phyloP scores from a whole-genome alignment of 1,139 yeast genomes.

The Arxiozyma bovina region DNA sequence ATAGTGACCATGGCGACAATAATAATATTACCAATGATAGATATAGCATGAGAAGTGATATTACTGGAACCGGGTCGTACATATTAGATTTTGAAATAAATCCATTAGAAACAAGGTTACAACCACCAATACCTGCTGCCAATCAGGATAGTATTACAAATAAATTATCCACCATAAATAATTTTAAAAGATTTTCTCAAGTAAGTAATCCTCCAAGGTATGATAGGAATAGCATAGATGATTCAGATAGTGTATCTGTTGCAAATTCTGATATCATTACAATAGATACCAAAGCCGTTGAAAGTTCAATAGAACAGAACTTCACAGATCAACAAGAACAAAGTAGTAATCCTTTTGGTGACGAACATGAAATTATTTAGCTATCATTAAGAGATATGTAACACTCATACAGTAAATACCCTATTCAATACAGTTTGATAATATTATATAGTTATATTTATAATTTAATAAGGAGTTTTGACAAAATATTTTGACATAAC shows the following conservation, averaged over 20 bases:
- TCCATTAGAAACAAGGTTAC: background rate
- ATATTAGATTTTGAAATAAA: conserved; percentile 4
- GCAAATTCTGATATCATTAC: background rate
- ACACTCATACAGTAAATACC: background rate
- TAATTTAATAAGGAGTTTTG: no score
- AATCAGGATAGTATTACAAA: background rate
- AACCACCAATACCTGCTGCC: conserved; percentile 6
- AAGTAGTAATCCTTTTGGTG: background rate
- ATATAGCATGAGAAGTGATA: background rate
- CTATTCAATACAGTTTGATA: background rate
- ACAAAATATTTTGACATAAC: background rate
- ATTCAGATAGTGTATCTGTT: background rate
- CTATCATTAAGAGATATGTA: background rate
- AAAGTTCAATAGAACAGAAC: background rate
- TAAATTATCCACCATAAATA: background rate
- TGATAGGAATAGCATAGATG: background rate
- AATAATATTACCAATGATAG: background rate
- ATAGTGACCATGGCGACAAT: background rate
- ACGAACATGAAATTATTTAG: background rate
- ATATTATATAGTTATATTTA: no score
- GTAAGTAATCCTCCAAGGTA: background rate
- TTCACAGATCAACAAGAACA: background rate
- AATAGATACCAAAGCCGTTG: background rate
- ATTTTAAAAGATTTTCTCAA: background rate
- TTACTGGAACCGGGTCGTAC: conserved; percentile 1